A percentile compares a stretch with the other conserved stretches of the same genome.
phyloP scores from a whole-genome alignment of 192 early-diverging fungal species.

The Backusella tuberculispora region DNA sequence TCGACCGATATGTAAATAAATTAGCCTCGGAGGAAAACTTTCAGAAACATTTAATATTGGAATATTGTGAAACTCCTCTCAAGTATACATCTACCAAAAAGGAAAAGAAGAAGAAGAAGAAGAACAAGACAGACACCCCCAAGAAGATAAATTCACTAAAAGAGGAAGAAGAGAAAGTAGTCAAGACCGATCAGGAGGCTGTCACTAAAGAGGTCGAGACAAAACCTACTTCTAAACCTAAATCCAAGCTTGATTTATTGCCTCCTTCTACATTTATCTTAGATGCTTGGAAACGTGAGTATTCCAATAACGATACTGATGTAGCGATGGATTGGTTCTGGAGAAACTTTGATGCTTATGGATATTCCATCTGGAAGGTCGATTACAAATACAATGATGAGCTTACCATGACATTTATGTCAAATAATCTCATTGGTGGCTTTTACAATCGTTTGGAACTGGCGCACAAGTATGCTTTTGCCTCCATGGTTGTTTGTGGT shows the following conservation, averaged over 20 bases:
- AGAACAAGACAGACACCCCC: not conserved
- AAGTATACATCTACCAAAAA: not conserved
- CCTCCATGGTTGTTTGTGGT: conserved; percentile 80
- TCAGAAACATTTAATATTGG: not conserved
- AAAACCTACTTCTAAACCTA: conserved; percentile 82
- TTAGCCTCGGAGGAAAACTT: not conserved
- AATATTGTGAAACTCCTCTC: not conserved
- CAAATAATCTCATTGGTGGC: conserved; percentile 92
- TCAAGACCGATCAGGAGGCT: conserved; percentile 40
- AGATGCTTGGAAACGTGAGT: conserved; percentile 96
- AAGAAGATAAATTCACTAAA: not conserved
- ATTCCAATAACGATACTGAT: conserved; percentile 95
- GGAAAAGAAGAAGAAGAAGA: not conserved
- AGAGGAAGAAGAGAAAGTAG: conserved; percentile 41
- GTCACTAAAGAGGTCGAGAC: conserved; percentile 56
- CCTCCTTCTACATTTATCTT: conserved; percentile 81
- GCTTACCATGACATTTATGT: conserved; percentile 88
- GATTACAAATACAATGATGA: conserved; percentile 97
- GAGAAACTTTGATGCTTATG: conserved; percentile 83
- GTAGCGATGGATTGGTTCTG: conserved; percentile 93
- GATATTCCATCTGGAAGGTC: conserved; percentile 90
- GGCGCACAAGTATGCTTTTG: conserved; percentile 95
- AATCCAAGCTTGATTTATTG: conserved; percentile 87
- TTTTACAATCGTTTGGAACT: conserved; percentile 91
- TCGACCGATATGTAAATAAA: conserved; percentile 67